Conservation (phyloP, 148 eudicot species). For the Talinum fruticosum region DNA sequence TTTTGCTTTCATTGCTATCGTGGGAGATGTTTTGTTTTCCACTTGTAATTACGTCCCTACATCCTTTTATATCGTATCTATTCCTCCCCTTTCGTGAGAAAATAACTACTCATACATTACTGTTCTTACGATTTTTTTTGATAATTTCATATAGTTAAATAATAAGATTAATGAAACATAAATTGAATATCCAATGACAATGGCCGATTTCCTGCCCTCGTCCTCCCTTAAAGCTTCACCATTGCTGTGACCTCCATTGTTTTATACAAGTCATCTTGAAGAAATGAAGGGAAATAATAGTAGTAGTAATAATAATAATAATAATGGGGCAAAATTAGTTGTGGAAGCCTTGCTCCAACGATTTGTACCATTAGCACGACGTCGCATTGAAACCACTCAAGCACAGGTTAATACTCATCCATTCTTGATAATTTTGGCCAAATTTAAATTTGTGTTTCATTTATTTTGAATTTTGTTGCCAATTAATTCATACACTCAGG, state of each 20-base stretch:
- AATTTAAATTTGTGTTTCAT: neutral
- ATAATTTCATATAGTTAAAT: too few relatives aligned
- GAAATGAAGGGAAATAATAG: conserved; percentile 90
- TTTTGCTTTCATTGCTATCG: neutral
- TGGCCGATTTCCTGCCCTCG: neutral
- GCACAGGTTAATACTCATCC: conserved; percentile 53
- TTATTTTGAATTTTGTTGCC: neutral
- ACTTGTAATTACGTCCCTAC: neutral
- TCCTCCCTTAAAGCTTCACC: neutral
- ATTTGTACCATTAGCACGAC: conserved; percentile 96
- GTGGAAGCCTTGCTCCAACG: conserved; percentile 93
- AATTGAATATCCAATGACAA: too few relatives aligned
- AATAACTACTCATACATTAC: too few relatives aligned
- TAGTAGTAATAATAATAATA: too few relatives aligned
- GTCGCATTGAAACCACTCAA: conserved; percentile 96
- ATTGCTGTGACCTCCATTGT: neutral
- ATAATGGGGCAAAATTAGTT: conserved; percentile 85
- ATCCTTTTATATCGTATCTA: too few relatives aligned
- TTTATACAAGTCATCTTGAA: neutral
- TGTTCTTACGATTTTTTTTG: too few relatives aligned
- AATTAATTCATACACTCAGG: conserved; percentile 41
- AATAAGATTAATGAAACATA: neutral
- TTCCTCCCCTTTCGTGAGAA: neutral
- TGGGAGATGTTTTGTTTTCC: too few relatives aligned
- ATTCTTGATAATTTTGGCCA: too few relatives aligned